Evolutionary conservation across 164 flowering plant species (phyloP), one percentile per base, ranked within the genome.

Genomic region (Magnolia kwangsiensis): DNA sequence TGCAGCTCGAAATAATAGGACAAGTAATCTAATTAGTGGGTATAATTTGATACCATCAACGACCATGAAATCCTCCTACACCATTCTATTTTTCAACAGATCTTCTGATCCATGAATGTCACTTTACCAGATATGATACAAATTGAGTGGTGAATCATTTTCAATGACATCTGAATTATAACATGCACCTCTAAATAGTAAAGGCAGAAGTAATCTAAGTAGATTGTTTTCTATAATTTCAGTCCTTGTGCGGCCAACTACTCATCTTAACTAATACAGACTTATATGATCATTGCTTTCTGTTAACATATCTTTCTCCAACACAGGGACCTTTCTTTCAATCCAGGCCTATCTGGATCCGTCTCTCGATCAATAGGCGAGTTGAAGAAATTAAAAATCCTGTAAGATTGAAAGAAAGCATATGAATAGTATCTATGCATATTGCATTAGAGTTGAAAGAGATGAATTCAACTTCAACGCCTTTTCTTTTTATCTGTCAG

Each of bases 251-350:
- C 19, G 18, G 21, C 64, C 8, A 3, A 61, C 64, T 61, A 61
- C 64, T 61, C 68, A 8, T 63, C 8, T 21, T 63, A 63, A 63
- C 67, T 67, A 13, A 4, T 37, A 37, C 45, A 3, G 45, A 5
- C 7, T 29, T 19, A 23, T 9, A 14, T 55, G 16, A 14, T 24
- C 29, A 27, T 29, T 21, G 37, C 24, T 23, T 65, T 14, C 65
- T 61, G 20, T 61, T 61, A 4, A 18, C 65, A 61, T 61, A 37
- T 61, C 68, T 65, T 65, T 20, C 68, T 65, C 21, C 37, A 10
- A 58, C 84, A 80, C 88, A 94, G 97, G 84, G 97, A 94, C 79
- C 77, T 94, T 61, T 94, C 98, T 37, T 91, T 78, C 78, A 95
- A 95, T 79, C 74, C 51, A 31, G 92, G 80, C 13, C 90, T 95